A percentile compares a stretch with the other conserved stretches of the same genome.
These are phyloP conservation scores for Apiotrichum porosum DNA, from an alignment of 1,284 basidiomycete species.

Conservation along the genomic window DNA sequence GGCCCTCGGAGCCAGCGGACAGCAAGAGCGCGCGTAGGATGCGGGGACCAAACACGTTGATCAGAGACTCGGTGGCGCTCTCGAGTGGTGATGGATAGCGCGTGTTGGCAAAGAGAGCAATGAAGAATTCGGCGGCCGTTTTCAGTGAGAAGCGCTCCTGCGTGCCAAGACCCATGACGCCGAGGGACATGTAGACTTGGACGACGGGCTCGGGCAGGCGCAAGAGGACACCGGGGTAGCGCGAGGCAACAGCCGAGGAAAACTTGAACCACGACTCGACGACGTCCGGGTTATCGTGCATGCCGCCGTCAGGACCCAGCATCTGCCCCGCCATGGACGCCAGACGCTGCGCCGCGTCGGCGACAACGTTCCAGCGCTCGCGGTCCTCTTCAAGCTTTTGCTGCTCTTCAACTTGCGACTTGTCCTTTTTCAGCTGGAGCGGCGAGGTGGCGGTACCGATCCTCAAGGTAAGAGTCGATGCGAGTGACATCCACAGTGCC, in stretches of 20 bases:
- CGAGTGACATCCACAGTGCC: slow-evolving; percentile 75
- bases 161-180: slow-evolving; percentile 63
- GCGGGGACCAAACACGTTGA: slow-evolving; percentile 60
- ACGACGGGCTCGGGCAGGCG: slow-evolving; percentile 62
- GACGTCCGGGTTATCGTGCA: slow-evolving; percentile 73
- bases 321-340: slow-evolving; percentile 59
- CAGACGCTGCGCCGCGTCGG: slow-evolving; percentile 56
- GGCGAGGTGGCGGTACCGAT: slow-evolving; percentile 61
- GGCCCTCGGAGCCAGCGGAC: slow-evolving; percentile 74
- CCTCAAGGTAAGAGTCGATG: slow-evolving; percentile 69
- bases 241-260: slow-evolving; percentile 57
- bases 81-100: slow-evolving; percentile 45
- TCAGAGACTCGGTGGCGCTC: slow-evolving; percentile 46
- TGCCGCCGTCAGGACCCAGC: slow-evolving; percentile 59
- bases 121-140: slow-evolving; percentile 69
- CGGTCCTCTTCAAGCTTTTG: slow-evolving; percentile 22
- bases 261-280: slow-evolving; percentile 81
- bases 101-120: slow-evolving; percentile 45
- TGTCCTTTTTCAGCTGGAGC: slow-evolving; percentile 33
- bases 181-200: slow-evolving; percentile 66
- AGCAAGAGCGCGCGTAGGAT: slow-evolving; percentile 67
- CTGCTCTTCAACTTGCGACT: slow-evolving; percentile 23
- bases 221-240: slow-evolving; percentile 68
- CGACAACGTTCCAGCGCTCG: slow-evolving; percentile 37
- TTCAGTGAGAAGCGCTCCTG: slow-evolving; percentile 84